Percentiles rank a stretch among this genome's conserved stretches.
phyloP scores from a whole-genome alignment of 495 filamentous ascomycete species.

The Daldinia bambusicola region DNA sequence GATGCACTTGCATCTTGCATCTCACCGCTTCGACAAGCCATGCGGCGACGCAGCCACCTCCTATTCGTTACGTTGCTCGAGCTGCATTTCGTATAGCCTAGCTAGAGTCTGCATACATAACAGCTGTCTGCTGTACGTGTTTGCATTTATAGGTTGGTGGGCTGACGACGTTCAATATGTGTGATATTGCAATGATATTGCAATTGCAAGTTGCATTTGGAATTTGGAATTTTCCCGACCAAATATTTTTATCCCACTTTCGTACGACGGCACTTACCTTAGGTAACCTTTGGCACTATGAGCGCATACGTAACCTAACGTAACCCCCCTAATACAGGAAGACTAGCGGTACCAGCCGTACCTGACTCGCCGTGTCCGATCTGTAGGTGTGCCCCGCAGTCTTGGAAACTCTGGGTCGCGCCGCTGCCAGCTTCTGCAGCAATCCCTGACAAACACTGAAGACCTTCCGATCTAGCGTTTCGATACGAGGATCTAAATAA shows the following conservation, averaged over 20 bases:
- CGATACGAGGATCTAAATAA: slow-evolving; percentile 10
- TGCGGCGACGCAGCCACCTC: slow-evolving; percentile 28
- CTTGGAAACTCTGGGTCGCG: slow-evolving; percentile 21
- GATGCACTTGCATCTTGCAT: slow-evolving; percentile 19
- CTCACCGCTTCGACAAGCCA: slow-evolving; percentile 40
- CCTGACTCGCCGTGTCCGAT: slow-evolving; percentile 21
- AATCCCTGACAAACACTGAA: slow-evolving; percentile 13
- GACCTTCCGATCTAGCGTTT: slow-evolving; percentile 8
- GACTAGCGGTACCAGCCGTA: slow-evolving; percentile 11
- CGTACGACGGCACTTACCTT: too few species aligned
- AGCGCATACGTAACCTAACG: slow-evolving; percentile 8
- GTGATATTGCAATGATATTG: slow-evolving; percentile 23
- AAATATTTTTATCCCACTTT: slow-evolving; percentile 10
- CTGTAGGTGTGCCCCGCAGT: slow-evolving; percentile 22
- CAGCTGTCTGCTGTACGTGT: background rate
- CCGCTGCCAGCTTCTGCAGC: slow-evolving; percentile 15
- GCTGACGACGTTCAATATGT: slow-evolving; percentile 36
- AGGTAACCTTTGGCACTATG: too few species aligned
- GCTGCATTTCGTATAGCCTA: slow-evolving; percentile 24
- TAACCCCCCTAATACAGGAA: too few species aligned
- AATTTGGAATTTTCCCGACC: slow-evolving; percentile 17
- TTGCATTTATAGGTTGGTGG: background rate
- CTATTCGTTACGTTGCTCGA: slow-evolving; percentile 28
- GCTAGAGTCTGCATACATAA: slow-evolving; percentile 24
- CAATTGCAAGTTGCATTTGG: background rate